Evolutionary conservation across 306 rosid genomes (phyloP).

Genomic region (Cucurbita moschata): DNA sequence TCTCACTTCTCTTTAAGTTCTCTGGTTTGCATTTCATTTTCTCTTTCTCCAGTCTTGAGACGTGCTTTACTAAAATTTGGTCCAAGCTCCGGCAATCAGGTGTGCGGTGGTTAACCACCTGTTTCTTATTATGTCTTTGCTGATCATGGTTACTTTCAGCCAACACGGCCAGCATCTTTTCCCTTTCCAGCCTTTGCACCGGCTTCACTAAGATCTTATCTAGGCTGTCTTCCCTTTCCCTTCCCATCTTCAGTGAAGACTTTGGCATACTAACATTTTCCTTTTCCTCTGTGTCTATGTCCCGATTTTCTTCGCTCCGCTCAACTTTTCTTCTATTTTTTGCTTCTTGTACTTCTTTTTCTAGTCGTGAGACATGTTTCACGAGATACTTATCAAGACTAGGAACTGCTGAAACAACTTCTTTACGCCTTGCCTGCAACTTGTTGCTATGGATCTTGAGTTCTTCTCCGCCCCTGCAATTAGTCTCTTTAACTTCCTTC

Average conservation of each 20-base stretch:
- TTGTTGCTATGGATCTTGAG: not conserved
- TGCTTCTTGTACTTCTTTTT: slow-evolving; percentile 76
- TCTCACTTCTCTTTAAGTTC: slow-evolving; percentile 21
- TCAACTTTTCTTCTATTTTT: slow-evolving; percentile 34
- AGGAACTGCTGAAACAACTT: slow-evolving; percentile 36
- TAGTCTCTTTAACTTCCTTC: slow-evolving; percentile 26
- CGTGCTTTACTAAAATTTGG: slow-evolving; percentile 59
- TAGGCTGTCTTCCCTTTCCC: slow-evolving; percentile 26
- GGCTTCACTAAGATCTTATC: slow-evolving; percentile 56
- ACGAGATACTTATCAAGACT: slow-evolving; percentile 69
- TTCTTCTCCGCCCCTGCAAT: not conserved
- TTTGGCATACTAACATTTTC: slow-evolving; percentile 25
- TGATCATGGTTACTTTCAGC: slow-evolving; percentile 18
- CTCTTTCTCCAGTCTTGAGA: slow-evolving; percentile 71
- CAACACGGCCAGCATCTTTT: slow-evolving; percentile 38
- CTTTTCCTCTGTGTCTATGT: slow-evolving; percentile 32
- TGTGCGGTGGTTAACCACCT: slow-evolving; percentile 11
- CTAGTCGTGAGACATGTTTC: slow-evolving; percentile 68
- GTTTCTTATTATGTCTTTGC: slow-evolving; percentile 24
- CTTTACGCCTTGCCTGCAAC: slow-evolving; percentile 10
- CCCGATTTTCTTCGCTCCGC: not conserved
- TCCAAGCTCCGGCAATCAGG: slow-evolving; percentile 58
- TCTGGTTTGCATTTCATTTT: slow-evolving; percentile 28
- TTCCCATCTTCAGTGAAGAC: slow-evolving; percentile 9
- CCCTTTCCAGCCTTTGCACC: slow-evolving; percentile 51